Percentiles rank a stretch among this genome's conserved stretches.
Evolutionary conservation across 164 flowering plant genomes (phyloP).

Genomic region (Taxillus chinensis): DNA sequence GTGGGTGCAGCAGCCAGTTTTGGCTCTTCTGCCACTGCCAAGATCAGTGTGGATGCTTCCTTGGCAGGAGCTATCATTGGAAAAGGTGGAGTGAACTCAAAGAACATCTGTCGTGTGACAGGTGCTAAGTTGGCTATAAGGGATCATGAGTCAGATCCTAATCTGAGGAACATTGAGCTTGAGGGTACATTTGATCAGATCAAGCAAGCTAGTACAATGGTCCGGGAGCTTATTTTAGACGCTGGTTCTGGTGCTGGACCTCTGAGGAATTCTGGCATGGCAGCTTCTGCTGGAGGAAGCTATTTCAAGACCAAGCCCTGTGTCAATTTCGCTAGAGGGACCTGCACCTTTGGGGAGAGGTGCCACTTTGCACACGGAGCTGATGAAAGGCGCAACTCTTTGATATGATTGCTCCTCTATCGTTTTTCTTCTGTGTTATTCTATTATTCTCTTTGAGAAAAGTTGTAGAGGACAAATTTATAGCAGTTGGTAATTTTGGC

Average conservation of each 20-base stretch:
- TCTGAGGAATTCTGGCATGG: constrained; percentile 11
- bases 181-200: constrained; percentile 82
- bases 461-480: too few species aligned
- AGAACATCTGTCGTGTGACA: constrained; percentile 57
- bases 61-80: constrained; percentile 77
- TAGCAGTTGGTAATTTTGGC: too few species aligned
- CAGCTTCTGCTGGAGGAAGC: constrained; percentile 17
- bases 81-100: constrained; percentile 66
- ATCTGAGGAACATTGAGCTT: constrained; percentile 61
- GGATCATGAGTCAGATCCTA: constrained; percentile 60
- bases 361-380: constrained; percentile 88
- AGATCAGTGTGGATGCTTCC: constrained; percentile 67
- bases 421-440: neutral
- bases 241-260: constrained; percentile 24
- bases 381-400: constrained; percentile 44
- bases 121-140: constrained; percentile 64
- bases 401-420: constrained; percentile 10
- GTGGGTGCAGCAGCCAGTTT: constrained; percentile 43
- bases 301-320: constrained; percentile 70
- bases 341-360: constrained; percentile 73
- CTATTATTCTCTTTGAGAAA: neutral
- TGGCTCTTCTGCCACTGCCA: constrained; percentile 70
- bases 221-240: constrained; percentile 47
- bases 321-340: constrained; percentile 61
- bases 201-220: constrained; percentile 68